A percentile compares a stretch with the other conserved stretches of the same genome.
These are phyloP conservation scores for Xerocomus spinulosus DNA, from an alignment of 768 basidiomycete genomes.

Conservation along the genomic window DNA sequence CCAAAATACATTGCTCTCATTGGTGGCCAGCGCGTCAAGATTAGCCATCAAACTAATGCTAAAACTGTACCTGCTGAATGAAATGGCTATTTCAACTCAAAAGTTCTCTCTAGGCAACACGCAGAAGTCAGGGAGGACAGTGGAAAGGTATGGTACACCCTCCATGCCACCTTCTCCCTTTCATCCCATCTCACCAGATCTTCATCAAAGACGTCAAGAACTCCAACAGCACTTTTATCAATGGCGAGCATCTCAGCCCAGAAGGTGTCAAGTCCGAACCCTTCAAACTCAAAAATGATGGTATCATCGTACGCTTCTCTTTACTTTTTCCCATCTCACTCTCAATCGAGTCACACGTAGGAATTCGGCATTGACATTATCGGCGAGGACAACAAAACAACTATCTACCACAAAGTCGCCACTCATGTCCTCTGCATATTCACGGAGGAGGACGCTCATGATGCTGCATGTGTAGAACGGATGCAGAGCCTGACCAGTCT, in stretches of 20 bases:
- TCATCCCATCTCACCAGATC: constrained; percentile 53
- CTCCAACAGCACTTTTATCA: constrained; percentile 98
- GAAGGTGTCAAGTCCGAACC: constrained; percentile 92
- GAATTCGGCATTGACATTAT: constrained; percentile 99
- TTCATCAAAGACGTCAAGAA: constrained; percentile 98
- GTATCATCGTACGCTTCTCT: constrained; percentile 75
- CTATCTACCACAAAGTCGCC: constrained; percentile 97
- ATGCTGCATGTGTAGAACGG: constrained; percentile 67
- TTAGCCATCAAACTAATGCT: constrained; percentile 92
- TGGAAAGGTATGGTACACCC: constrained; percentile 64
- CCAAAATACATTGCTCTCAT: constrained; percentile 90
- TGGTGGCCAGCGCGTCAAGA: constrained; percentile 68
- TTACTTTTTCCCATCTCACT: background rate
- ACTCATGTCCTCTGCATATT: constrained; percentile 90
- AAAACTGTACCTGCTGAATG: constrained; percentile 90
- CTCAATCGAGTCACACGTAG: constrained; percentile 36
- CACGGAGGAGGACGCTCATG: constrained; percentile 76
- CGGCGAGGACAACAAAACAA: constrained; percentile 96
- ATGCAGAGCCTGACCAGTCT: constrained; percentile 42
- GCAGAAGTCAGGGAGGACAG: constrained; percentile 98
- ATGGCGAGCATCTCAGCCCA: constrained; percentile 84
- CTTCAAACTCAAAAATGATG: constrained; percentile 90
- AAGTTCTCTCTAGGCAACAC: constrained; percentile 90
- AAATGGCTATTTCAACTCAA: constrained; percentile 97
- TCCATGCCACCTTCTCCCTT: constrained; percentile 4